Percentiles rank a stretch among this genome's conserved stretches.
These are phyloP conservation scores for Saccharomyces pastorianus DNA, from an alignment of 1,139 yeast genomes.

Conservation along the genomic window DNA sequence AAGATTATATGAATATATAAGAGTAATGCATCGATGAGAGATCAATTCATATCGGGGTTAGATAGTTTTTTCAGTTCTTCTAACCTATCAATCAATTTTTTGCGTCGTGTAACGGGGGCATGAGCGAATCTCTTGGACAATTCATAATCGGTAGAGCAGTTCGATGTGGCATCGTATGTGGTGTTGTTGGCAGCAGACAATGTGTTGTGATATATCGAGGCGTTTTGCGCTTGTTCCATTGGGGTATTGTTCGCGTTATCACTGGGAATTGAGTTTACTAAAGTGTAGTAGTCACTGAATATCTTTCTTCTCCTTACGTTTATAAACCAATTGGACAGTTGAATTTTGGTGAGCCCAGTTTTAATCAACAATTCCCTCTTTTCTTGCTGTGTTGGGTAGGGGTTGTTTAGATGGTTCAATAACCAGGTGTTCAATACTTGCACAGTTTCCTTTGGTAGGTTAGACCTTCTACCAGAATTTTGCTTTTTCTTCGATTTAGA, in stretches of 20 bases:
- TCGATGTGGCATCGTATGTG: constrained; percentile 9
- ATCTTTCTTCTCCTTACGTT: constrained; percentile 87
- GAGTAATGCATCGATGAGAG: not conserved
- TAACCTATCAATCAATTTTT: constrained; percentile 36
- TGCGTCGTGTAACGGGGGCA: constrained; percentile 29
- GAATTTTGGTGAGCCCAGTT: constrained; percentile 86
- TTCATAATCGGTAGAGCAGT: constrained; percentile 16
- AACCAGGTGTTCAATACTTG: constrained; percentile 77
- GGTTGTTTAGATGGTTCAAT: constrained; percentile 76
- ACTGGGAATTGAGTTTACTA: constrained; percentile 6
- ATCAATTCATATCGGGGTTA: constrained; percentile 2
- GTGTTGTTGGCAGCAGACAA: constrained; percentile 6
- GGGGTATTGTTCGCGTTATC: constrained; percentile 11
- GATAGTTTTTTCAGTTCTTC: constrained; percentile 28
- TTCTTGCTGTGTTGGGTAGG: constrained; percentile 89
- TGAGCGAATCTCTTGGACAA: constrained; percentile 21
- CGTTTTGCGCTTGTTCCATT: constrained; percentile 9
- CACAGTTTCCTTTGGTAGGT: constrained; percentile 85
- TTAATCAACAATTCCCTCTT: constrained; percentile 68
- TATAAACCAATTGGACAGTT: constrained; percentile 91
- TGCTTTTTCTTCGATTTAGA: not conserved
- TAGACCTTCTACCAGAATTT: constrained; percentile 42
- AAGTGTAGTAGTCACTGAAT: constrained; percentile 30
- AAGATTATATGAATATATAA: not conserved
- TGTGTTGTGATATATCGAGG: not conserved